Base-by-base conservation (phyloP, 176 grass and related monocot genomes). In the Aegilops sharonensis region DNA sequence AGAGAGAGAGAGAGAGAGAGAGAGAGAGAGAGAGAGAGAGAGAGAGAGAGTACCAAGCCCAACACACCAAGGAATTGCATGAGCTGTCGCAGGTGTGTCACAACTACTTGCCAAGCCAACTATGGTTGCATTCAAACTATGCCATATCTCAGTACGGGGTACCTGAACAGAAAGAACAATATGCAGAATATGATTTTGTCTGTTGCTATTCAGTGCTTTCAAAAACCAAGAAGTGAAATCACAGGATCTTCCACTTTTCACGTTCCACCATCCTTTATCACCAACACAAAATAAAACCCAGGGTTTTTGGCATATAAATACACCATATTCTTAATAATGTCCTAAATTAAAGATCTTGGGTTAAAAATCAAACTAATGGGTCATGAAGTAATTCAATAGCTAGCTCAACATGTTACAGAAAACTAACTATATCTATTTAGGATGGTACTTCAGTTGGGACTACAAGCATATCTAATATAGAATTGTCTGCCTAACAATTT, bases 71-170 rank as follows among this genome's bases (percentile, higher is more conserved):
- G 91, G 92, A 31, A 72, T 62, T 34, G 86, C 90, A 64, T 75
- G 79, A 23, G 70, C 25, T 43, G 68, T 75, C 40, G 88, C 63
- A 29, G 88, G 56, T 32, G 63, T 63, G 61, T 85, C 88, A 47
- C 89, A 91, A 67, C 89, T 95, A 29, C 87, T 88, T 42, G 85
- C 91, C 81, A 98, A 83, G 37, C 94, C 92, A 80, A 95, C 83
- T 62, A 98, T 92, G n/a, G 92, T 91, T 35, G 93, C 96, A n/a
- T 98, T 98, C 36, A 98, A 65, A 84, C 92, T 94, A 78, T 66
- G 89, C 89, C 90, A 98, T 75, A 92, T 86, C 89, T 92, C 95
- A 90, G 66, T 81, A 85, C 64, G 57, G 73, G 91, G 91, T 72
- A 97, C 89, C 95, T 94, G 69, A 79, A 88, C n/a, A 83, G 68